Conservation (phyloP, 2,329 filamentous ascomycete genomes). For the Basipetospora chlamydospora region DNA sequence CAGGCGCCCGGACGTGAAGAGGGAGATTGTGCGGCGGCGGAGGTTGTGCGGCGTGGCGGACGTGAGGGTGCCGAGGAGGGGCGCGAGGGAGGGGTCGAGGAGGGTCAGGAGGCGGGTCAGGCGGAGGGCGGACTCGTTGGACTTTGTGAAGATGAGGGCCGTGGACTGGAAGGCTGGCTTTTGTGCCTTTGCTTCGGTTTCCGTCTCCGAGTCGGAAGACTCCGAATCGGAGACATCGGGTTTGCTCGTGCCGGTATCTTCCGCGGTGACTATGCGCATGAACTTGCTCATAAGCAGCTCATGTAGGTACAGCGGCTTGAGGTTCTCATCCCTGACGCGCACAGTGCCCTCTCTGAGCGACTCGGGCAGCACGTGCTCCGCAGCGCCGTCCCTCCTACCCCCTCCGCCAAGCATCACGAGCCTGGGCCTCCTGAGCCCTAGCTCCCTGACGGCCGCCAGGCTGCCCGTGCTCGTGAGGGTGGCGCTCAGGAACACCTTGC, state of each 20-base stretch:
- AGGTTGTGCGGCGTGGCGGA: slow-evolving; percentile 62
- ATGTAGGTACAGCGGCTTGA: slow-evolving; percentile 77
- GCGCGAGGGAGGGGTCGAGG: slow-evolving; percentile 42
- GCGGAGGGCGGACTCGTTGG: slow-evolving; percentile 75
- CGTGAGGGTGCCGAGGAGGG: slow-evolving; percentile 54
- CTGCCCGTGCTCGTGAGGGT: slow-evolving; percentile 83
- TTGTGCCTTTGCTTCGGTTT: slow-evolving; percentile 11
- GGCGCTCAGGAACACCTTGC: slow-evolving; percentile 78
- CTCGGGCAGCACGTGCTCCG: slow-evolving; percentile 42
- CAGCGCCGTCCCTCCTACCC: slow-evolving; percentile 10
- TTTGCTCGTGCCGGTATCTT: slow-evolving; percentile 9
- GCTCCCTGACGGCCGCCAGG: slow-evolving; percentile 47
- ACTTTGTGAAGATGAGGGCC: slow-evolving; percentile 77
- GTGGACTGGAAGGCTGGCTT: slow-evolving; percentile 20
- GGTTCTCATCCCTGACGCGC: slow-evolving; percentile 50
- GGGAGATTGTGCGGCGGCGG: slow-evolving; percentile 50
- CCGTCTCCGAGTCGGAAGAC: slow-evolving; percentile 19
- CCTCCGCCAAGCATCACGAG: slow-evolving; percentile 65
- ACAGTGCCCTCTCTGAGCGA: slow-evolving; percentile 52
- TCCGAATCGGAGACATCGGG: slow-evolving; percentile 16
- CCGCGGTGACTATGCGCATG: slow-evolving; percentile 16
- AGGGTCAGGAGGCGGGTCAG: slow-evolving; percentile 65
- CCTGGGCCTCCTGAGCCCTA: slow-evolving; percentile 60
- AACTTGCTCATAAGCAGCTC: slow-evolving; percentile 51
- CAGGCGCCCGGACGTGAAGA: slow-evolving; percentile 54